phyloP scores from a whole-genome alignment of 257 asterid species.

The Thymus mandschuricus region DNA sequence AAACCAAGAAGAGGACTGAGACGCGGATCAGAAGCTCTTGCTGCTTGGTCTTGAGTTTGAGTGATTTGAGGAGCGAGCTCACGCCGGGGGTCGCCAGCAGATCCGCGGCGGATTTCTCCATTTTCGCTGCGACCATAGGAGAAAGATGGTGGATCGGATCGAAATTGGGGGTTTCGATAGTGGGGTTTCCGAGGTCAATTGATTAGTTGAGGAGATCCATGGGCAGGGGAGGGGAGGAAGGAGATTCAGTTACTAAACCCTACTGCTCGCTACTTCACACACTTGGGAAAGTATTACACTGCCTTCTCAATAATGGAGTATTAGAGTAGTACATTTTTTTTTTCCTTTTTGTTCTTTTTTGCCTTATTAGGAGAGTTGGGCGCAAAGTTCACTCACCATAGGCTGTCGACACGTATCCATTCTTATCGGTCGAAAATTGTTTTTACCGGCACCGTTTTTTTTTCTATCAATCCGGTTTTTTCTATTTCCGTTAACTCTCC shows the following conservation, averaged over 20 bases:
- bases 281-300: constrained; percentile 3
- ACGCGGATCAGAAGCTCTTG: constrained; percentile 91
- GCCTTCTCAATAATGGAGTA: not conserved
- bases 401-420: too few relatives aligned
- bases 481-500: too few relatives aligned
- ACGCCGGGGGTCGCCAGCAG: constrained; percentile 48
- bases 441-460: too few relatives aligned
- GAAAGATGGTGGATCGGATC: constrained; percentile 32
- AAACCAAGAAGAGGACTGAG: constrained; percentile 73
- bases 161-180: not conserved
- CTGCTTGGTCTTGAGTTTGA: constrained; percentile 92
- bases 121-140: constrained; percentile 45
- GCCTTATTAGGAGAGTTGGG: too few relatives aligned
- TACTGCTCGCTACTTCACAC: constrained; percentile 10
- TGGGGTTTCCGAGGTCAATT: not conserved
- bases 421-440: too few relatives aligned
- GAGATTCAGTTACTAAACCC: constrained; percentile 36
- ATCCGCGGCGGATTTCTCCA: constrained; percentile 53
- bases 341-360: too few relatives aligned
- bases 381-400: too few relatives aligned
- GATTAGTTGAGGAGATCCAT: constrained; percentile 30
- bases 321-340: too few relatives aligned
- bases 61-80: constrained; percentile 49
- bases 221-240: not conserved
- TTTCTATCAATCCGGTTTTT: too few relatives aligned